Conservation (phyloP, 176 grass and related monocot genomes). For the Phyllostachys edulis region DNA sequence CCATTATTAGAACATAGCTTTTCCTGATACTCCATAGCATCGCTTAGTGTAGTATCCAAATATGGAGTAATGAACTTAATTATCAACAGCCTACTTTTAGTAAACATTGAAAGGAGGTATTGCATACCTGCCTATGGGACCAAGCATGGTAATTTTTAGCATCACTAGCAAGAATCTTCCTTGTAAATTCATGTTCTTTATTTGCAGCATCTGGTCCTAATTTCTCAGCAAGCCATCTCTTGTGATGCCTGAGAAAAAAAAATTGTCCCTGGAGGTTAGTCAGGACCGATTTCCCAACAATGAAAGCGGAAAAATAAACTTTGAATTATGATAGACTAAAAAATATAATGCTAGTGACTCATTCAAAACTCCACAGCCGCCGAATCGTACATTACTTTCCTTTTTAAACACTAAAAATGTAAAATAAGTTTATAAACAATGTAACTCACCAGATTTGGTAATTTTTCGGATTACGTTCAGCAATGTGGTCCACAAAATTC, state of each 20-base stretch:
- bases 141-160: conserved; percentile 96
- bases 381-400: conserved; percentile 6
- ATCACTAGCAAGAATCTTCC: conserved; percentile 61
- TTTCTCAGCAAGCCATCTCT: conserved; percentile 95
- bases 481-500: conserved; percentile 62
- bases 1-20: conserved; percentile 12
- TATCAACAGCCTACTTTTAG: conserved; percentile 15
- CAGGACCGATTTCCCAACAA: neutral
- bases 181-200: conserved; percentile 80
- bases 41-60: conserved; percentile 10
- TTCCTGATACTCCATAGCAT: neutral
- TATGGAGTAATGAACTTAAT: conserved; percentile 2
- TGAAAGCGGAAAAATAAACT: neutral
- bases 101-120: neutral
- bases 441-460: conserved; percentile 88
- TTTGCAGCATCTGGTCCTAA: conserved; percentile 65
- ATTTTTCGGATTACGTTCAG: conserved; percentile 72
- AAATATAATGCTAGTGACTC: neutral
- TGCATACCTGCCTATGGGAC: conserved; percentile 90
- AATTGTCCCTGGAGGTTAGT: conserved; percentile 9
- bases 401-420: neutral
- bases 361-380: conserved; percentile 2
- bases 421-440: neutral
- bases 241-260: conserved; percentile 70
- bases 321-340: conserved; percentile 12